Evolutionary conservation across 163 green algal genomes (phyloP).

Genomic region (Prototheca wickerhamii): DNA sequence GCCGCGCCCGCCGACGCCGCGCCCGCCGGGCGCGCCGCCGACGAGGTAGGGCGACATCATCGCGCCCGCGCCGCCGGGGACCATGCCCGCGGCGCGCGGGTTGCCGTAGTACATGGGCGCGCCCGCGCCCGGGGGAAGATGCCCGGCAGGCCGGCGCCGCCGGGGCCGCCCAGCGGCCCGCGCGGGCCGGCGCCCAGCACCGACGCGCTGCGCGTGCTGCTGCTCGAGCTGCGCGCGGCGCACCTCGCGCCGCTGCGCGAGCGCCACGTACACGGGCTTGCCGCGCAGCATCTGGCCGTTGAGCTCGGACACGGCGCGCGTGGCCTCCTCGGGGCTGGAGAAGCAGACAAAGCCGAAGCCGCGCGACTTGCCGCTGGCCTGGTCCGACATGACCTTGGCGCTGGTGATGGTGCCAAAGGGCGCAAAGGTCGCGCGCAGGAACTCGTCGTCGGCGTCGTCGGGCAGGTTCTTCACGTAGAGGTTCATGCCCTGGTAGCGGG

Average conservation of each 20-base stretch:
- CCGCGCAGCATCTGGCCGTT: conserved; percentile 84
- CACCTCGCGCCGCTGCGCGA: conserved; percentile 92
- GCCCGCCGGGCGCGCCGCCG: conserved; percentile 22
- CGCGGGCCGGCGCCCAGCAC: conserved; percentile 30
- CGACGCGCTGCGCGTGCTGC: conserved; percentile 42
- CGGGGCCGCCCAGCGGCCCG: conserved; percentile 27
- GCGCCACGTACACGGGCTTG: conserved; percentile 91
- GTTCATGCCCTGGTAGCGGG: conserved; percentile 91
- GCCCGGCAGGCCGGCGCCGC: conserved; percentile 20
- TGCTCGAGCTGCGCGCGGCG: conserved; percentile 68
- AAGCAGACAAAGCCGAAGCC: conserved; percentile 81
- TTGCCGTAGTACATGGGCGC: conserved; percentile 29
- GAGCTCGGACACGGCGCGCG: conserved; percentile 82
- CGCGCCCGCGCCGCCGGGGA: neutral
- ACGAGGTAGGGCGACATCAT: conserved; percentile 55
- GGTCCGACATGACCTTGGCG: conserved; percentile 79
- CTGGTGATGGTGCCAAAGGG: conserved; percentile 88
- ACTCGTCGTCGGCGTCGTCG: conserved; percentile 79
- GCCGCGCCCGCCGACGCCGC: conserved; percentile 28
- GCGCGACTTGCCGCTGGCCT: conserved; percentile 40
- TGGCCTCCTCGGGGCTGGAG: conserved; percentile 72
- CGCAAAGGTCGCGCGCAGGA: conserved; percentile 80
- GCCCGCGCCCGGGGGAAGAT: conserved; percentile 31
- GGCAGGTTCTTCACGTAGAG: conserved; percentile 97
- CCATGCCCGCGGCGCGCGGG: conserved; percentile 8